Conservation (phyloP, 2,329 filamentous ascomycete genomes). For the Cytospora piceae region DNA sequence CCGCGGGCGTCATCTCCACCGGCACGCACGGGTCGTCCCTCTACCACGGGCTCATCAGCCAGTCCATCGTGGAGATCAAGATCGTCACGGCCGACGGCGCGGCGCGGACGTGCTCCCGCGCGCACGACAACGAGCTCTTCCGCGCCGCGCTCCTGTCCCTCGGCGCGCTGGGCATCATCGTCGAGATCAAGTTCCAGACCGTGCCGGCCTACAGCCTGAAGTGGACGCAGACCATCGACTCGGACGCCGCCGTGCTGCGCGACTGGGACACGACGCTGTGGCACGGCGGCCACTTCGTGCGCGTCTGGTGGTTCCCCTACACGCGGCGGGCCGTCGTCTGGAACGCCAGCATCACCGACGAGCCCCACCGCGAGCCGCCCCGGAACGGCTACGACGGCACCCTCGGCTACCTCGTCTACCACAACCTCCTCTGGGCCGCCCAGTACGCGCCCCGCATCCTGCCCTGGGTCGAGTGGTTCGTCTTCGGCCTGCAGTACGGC, state of each 20-base stretch:
- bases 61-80: slow-evolving; percentile 73
- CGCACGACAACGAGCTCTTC: slow-evolving; percentile 77
- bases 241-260: slow-evolving; percentile 68
- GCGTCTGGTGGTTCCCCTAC: slow-evolving; percentile 98
- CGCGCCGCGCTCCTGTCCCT: slow-evolving; percentile 85
- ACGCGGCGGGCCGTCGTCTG: slow-evolving; percentile 86
- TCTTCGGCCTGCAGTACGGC: slow-evolving; percentile 97
- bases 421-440: slow-evolving; percentile 82
- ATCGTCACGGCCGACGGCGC: slow-evolving; percentile 83
- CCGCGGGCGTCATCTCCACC: slow-evolving; percentile 89
- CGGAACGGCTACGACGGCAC: slow-evolving; percentile 79
- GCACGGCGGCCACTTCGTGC: slow-evolving; percentile 83
- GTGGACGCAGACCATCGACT: slow-evolving; percentile 81
- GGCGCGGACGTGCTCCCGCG: slow-evolving; percentile 69
- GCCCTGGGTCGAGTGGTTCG: slow-evolving; percentile 92
- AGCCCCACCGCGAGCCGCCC: slow-evolving; percentile 61
- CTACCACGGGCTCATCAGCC: slow-evolving; percentile 80
- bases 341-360: slow-evolving; percentile 78
- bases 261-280: slow-evolving; percentile 77
- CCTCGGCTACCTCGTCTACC: slow-evolving; percentile 87
- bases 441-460: slow-evolving; percentile 79
- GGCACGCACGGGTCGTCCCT: slow-evolving; percentile 91
- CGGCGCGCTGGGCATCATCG: slow-evolving; percentile 87
- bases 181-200: slow-evolving; percentile 83
- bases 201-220: slow-evolving; percentile 80